Evolutionary conservation across 441 rosid species (phyloP).

Genomic region (Brassica hybrid): DNA sequence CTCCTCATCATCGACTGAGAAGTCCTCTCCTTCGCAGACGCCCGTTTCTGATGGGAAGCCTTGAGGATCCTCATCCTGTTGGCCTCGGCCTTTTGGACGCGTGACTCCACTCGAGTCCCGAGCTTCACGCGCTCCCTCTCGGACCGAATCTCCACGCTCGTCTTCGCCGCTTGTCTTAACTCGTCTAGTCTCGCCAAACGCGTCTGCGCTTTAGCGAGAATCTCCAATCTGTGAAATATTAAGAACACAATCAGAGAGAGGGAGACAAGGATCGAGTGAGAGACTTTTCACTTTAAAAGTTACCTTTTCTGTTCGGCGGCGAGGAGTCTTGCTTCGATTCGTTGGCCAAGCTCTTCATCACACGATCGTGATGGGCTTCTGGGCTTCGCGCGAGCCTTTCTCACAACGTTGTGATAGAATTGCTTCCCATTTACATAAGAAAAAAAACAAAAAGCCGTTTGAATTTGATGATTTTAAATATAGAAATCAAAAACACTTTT

Average conservation of each 20-base stretch:
- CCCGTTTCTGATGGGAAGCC: constrained; percentile 80
- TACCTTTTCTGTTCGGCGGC: constrained; percentile 98
- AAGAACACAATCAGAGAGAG: constrained; percentile 10
- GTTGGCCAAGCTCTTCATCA: constrained; percentile 73
- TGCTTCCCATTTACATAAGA: constrained; percentile 50
- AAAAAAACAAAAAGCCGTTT: background rate
- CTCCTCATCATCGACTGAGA: constrained; percentile 81
- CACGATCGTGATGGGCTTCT: constrained; percentile 72
- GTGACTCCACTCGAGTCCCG: constrained; percentile 77
- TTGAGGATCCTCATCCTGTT: constrained; percentile 89
- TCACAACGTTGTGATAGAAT: constrained; percentile 85
- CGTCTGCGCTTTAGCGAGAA: constrained; percentile 80
- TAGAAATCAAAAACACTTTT: constrained; percentile 7
- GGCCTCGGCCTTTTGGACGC: constrained; percentile 88
- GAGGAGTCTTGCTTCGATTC: constrained; percentile 91
- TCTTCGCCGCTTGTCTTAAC: constrained; percentile 93
- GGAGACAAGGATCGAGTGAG: background rate
- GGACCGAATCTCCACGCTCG: constrained; percentile 74
- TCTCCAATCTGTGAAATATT: constrained; percentile 60
- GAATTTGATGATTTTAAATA: background rate
- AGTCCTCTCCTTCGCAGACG: constrained; percentile 78
- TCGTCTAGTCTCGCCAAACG: constrained; percentile 88
- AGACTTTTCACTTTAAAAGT: background rate
- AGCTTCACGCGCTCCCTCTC: constrained; percentile 87
- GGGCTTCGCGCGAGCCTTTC: constrained; percentile 86